Percentiles rank a stretch among this genome's conserved stretches.
Conservation (phyloP, 2,329 filamentous ascomycete genomes). For the Periconia macrospinosa region DNA sequence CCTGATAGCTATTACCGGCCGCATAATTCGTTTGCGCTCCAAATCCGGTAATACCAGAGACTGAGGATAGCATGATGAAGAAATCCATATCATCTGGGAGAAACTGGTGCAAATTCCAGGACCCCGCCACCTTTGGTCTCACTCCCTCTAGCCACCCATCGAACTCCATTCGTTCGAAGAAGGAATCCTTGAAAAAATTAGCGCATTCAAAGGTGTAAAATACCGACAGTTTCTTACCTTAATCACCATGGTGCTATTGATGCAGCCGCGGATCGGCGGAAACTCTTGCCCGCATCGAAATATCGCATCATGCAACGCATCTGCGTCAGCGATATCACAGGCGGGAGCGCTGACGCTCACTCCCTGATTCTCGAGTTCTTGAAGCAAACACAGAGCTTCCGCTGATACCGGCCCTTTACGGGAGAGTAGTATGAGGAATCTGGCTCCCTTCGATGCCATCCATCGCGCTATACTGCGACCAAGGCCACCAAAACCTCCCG, state of each 20-base stretch:
- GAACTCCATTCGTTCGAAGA: slow-evolving; percentile 21
- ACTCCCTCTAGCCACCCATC: slow-evolving; percentile 13
- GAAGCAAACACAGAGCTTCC: slow-evolving; percentile 1
- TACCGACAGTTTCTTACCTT: no score
- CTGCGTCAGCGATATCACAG: slow-evolving; percentile 19
- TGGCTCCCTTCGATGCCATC: slow-evolving; percentile 6
- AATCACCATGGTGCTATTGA: slow-evolving; percentile 25
- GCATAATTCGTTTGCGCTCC: slow-evolving; percentile 29
- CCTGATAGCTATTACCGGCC: slow-evolving; percentile 26
- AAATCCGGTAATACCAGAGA: slow-evolving; percentile 23
- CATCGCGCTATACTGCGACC: slow-evolving; percentile 5
- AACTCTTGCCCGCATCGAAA: slow-evolving; percentile 7
- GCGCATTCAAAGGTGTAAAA: no score
- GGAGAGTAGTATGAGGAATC: slow-evolving; percentile 9
- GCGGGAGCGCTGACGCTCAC: slow-evolving; percentile 11
- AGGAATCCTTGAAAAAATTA: slow-evolving; percentile 10
- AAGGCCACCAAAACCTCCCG: slow-evolving; percentile 11
- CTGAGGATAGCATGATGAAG: slow-evolving; percentile 26
- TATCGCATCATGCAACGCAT: slow-evolving; percentile 8
- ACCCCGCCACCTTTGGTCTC: slow-evolving; percentile 35
- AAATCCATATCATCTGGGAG: slow-evolving; percentile 23
- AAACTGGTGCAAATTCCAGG: slow-evolving; percentile 30
- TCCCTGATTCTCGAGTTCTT: slow-evolving; percentile 10
- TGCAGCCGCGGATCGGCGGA: slow-evolving; percentile 26
- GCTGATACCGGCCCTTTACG: background rate